Percentiles rank a stretch among this genome's conserved stretches.
Evolutionary conservation across 2,329 filamentous ascomycete genomes (phyloP).

Genomic region (Penicillium italicum): DNA sequence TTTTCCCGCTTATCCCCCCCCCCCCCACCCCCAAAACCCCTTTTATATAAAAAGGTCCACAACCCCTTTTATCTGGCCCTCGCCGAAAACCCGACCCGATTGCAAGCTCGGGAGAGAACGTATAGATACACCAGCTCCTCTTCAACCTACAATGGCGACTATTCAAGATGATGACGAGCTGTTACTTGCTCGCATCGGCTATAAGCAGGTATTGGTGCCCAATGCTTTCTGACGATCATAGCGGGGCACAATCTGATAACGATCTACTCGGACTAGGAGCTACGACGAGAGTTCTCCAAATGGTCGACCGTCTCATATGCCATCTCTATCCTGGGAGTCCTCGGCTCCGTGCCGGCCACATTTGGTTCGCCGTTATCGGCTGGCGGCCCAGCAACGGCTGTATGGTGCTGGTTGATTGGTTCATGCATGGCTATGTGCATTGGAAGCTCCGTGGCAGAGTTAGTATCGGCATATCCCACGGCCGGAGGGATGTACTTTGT

Average conservation of each 20-base stretch:
- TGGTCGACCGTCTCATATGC: constrained; percentile 66
- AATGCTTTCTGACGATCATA: constrained; percentile 2
- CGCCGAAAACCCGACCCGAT: constrained; percentile 14
- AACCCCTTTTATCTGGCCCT: constrained; percentile 8
- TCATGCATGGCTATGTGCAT: constrained; percentile 63
- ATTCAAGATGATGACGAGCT: constrained; percentile 59
- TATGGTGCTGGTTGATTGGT: constrained; percentile 64
- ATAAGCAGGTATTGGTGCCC: constrained; percentile 54
- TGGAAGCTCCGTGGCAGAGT: constrained; percentile 61
- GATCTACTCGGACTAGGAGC: constrained; percentile 45
- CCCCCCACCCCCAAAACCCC: background rate
- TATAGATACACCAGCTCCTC: background rate
- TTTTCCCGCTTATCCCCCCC: constrained; percentile 6
- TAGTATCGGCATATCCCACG: constrained; percentile 64
- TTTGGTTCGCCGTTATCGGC: constrained; percentile 57
- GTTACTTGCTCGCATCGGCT: constrained; percentile 59
- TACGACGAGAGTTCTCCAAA: constrained; percentile 61
- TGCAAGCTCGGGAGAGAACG: constrained; percentile 3
- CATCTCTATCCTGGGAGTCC: constrained; percentile 61
- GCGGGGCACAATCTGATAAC: constrained; percentile 9
- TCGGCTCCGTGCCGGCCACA: constrained; percentile 63
- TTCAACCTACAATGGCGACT: constrained; percentile 32
- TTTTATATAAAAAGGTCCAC: background rate
- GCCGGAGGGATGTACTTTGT: constrained; percentile 68
- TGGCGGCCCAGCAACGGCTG: constrained; percentile 60